Percentiles rank a stretch among this genome's conserved stretches.
Evolutionary conservation across 2,329 filamentous ascomycete genomes (phyloP).

Genomic region (Leptographium radiaticola): DNA sequence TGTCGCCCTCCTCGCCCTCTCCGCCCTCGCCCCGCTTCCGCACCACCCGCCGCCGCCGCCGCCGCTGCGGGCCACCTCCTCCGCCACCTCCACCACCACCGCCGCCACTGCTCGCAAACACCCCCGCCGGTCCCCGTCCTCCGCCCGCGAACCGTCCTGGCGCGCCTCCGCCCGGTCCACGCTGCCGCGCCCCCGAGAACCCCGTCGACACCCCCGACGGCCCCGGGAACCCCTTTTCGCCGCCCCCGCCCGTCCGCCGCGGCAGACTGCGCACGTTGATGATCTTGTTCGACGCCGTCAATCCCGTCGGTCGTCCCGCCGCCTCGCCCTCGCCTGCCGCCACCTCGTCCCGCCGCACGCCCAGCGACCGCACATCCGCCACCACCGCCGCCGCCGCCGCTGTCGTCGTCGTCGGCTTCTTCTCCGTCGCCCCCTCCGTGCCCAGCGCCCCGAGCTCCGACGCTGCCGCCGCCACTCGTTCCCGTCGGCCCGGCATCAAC

Average conservation of each 20-base stretch:
- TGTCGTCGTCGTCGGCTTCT: neutral
- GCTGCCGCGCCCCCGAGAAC: neutral
- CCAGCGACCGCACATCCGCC: neutral
- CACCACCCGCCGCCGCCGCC: constrained; percentile 1
- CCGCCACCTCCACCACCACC: neutral
- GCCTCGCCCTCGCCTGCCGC: neutral
- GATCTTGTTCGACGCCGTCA: constrained; percentile 7
- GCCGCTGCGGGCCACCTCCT: no score
- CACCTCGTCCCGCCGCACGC: neutral
- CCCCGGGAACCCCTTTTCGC: constrained; percentile 3
- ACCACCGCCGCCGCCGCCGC: neutral
- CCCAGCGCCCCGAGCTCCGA: constrained; percentile 12
- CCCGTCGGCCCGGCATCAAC: constrained; percentile 6
- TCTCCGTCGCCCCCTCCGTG: neutral
- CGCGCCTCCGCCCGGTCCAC: neutral
- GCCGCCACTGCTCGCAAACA: neutral
- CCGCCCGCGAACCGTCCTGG: neutral
- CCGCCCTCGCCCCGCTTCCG: neutral
- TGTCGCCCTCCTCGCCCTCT: neutral
- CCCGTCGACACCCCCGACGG: constrained; percentile 3
- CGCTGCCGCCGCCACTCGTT: constrained; percentile 14
- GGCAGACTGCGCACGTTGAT: constrained; percentile 18
- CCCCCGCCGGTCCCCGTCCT: neutral
- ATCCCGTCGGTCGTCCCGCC: neutral
- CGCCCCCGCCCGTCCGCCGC: constrained; percentile 1